Percentiles rank a stretch among this genome's conserved stretches.
Evolutionary conservation across 345 rosid genomes (phyloP).

Genomic region (Pseudoturritis turrita): DNA sequence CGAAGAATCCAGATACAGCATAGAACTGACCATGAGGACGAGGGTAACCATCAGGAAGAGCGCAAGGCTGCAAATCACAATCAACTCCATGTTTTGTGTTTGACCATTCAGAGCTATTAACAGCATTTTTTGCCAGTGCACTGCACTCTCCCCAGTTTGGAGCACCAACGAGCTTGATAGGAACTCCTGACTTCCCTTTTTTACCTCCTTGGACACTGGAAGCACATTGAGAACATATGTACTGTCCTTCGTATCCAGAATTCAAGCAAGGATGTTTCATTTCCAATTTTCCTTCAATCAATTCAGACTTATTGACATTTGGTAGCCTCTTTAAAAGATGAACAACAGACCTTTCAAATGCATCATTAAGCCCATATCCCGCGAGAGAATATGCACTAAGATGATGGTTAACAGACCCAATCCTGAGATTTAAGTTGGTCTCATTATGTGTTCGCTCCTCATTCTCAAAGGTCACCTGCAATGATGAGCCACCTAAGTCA

Average conservation of each 20-base stretch:
- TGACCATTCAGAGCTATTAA: constrained; percentile 93
- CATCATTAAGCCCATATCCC: constrained; percentile 98
- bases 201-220: constrained; percentile 42
- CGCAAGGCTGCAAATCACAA: constrained; percentile 92
- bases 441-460: constrained; percentile 47
- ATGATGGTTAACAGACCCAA: constrained; percentile 74
- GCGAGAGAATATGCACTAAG: constrained; percentile 95
- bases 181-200: constrained; percentile 57
- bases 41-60: constrained; percentile 68
- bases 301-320: constrained; percentile 37
- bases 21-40: constrained; percentile 89
- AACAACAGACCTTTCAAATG: constrained; percentile 86
- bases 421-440: constrained; percentile 65
- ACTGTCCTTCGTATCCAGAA: constrained; percentile 71
- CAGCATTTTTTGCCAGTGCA: constrained; percentile 69
- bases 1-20: constrained; percentile 92
- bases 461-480: constrained; percentile 95
- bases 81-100: constrained; percentile 55
- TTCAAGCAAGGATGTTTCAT: constrained; percentile 91
- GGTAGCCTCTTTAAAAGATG: constrained; percentile 50
- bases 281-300: constrained; percentile 52
- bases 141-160: constrained; percentile 85
- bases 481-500: constrained; percentile 97
- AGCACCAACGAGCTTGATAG: constrained; percentile 70
- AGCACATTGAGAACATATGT: constrained; percentile 69